These are phyloP conservation scores for Rhynchospora tenuis DNA, from an alignment of 176 grass and related monocot genomes.

Conservation along the genomic window DNA sequence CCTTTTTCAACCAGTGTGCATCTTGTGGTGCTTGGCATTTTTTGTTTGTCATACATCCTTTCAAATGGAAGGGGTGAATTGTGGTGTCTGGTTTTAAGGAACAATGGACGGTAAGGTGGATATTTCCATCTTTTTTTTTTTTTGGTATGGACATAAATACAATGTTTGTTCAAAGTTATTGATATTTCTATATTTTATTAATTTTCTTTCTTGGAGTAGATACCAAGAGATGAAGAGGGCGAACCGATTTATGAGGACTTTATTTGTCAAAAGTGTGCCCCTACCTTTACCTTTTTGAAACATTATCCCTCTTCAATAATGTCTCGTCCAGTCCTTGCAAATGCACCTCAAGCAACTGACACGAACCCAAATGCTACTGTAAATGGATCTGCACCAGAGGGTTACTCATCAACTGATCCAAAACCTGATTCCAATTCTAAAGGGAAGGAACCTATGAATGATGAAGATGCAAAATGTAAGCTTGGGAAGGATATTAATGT, in stretches of 20 bases:
- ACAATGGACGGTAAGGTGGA: background rate
- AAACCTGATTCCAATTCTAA: constrained; percentile 7
- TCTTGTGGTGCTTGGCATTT: background rate
- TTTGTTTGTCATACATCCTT: background rate
- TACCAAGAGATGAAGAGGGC: constrained; percentile 87
- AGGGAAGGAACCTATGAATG: constrained; percentile 29
- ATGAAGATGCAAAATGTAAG: constrained; percentile 44
- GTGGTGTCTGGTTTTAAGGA: background rate
- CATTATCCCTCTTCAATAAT: constrained; percentile 56
- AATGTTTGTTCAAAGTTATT: background rate
- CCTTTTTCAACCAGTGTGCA: background rate
- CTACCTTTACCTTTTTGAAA: constrained; percentile 73
- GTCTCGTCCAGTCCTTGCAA: constrained; percentile 41
- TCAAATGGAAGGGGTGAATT: background rate
- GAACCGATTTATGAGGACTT: constrained; percentile 85
- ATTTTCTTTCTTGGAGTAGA: constrained; percentile 30
- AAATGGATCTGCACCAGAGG: constrained; percentile 29
- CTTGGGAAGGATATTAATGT: constrained; percentile 58
- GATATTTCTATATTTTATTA: background rate
- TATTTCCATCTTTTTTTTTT: background rate
- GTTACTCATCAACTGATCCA: background rate
- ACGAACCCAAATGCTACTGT: constrained; percentile 29
- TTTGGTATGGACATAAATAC: background rate
- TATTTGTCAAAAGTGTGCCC: constrained; percentile 80
- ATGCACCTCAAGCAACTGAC: constrained; percentile 24